Percentiles rank a stretch among this genome's conserved stretches.
Evolutionary conservation across 768 basidiomycete species (phyloP).

Genomic region (Strobilomyces echinocephalus): DNA sequence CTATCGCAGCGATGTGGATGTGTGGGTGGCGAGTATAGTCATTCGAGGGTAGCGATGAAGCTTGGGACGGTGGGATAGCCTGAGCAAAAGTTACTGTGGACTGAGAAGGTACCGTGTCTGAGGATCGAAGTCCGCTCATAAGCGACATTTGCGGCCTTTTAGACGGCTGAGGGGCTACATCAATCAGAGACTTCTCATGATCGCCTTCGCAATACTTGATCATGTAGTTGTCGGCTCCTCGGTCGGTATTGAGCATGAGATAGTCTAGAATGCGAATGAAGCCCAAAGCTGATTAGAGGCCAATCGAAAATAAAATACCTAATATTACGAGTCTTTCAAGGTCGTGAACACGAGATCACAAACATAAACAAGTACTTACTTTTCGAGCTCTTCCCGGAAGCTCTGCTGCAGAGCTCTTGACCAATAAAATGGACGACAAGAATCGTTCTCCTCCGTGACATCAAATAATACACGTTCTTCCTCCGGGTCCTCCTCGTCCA

Average conservation of each 20-base stretch:
- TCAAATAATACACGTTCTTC: slow-evolving; percentile 69
- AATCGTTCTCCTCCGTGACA: slow-evolving; percentile 52
- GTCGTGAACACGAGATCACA: slow-evolving; percentile 6
- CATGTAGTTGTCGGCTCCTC: slow-evolving; percentile 86
- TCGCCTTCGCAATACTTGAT: slow-evolving; percentile 84
- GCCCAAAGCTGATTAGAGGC: background rate
- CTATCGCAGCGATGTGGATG: slow-evolving; percentile 89
- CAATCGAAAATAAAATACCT: slow-evolving; percentile 42
- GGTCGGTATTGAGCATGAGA: slow-evolving; percentile 90
- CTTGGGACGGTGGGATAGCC: slow-evolving; percentile 36
- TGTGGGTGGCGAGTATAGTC: slow-evolving; percentile 64
- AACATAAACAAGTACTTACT: slow-evolving; percentile 42
- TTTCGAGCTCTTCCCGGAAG: slow-evolving; percentile 85
- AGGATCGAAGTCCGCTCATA: slow-evolving; percentile 63
- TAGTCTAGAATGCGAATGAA: slow-evolving; percentile 50
- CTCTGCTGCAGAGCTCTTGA: slow-evolving; percentile 69
- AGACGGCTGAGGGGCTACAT: slow-evolving; percentile 72
- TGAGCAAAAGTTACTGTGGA: slow-evolving; percentile 37
- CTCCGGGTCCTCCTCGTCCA: slow-evolving; percentile 71
- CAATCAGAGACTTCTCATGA: slow-evolving; percentile 72
- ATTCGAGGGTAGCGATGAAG: slow-evolving; percentile 30
- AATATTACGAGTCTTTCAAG: slow-evolving; percentile 69
- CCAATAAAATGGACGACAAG: slow-evolving; percentile 75
- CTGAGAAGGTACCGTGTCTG: slow-evolving; percentile 38
- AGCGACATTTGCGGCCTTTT: slow-evolving; percentile 63